These are phyloP conservation scores for Globisporangium radiosum DNA, from an alignment of 352 stramenopile genomes.

Conservation along the genomic window DNA sequence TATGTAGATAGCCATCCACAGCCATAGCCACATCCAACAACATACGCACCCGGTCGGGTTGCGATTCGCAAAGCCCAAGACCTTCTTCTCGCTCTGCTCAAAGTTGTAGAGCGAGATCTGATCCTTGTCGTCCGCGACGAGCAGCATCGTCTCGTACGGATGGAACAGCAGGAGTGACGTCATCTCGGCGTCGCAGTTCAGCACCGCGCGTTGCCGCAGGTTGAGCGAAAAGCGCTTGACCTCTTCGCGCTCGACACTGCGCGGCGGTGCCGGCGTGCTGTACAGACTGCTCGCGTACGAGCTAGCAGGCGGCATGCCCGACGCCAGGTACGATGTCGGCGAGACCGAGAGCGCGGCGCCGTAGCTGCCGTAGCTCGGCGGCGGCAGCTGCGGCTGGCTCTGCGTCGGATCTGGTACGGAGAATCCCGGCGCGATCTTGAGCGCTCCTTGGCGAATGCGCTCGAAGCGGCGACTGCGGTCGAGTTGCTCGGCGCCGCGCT, in stretches of 20 bases:
- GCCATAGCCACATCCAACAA: background rate
- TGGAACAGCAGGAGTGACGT: slow-evolving; percentile 96
- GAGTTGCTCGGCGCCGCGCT: slow-evolving; percentile 60
- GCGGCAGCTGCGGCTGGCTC: background rate
- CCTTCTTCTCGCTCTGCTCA: slow-evolving; percentile 82
- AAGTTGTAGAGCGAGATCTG: slow-evolving; percentile 95
- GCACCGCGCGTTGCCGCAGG: slow-evolving; percentile 86
- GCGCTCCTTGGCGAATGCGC: slow-evolving; percentile 40
- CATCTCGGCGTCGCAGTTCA: slow-evolving; percentile 91
- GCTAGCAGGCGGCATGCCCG: slow-evolving; percentile 16
- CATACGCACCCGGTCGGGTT: slow-evolving; percentile 67
- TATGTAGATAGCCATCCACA: background rate
- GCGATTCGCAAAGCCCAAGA: slow-evolving; percentile 79
- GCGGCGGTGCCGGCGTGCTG: slow-evolving; percentile 17
- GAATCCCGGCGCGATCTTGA: slow-evolving; percentile 65
- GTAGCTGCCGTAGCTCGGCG: slow-evolving; percentile 6
- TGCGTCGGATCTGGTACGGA: slow-evolving; percentile 11
- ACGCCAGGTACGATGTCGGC: slow-evolving; percentile 12
- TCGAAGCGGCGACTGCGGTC: slow-evolving; percentile 61
- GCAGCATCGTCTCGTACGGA: slow-evolving; percentile 90
- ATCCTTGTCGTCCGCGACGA: slow-evolving; percentile 93
- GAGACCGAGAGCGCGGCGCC: slow-evolving; percentile 10
- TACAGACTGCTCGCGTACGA: slow-evolving; percentile 27
- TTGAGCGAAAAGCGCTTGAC: slow-evolving; percentile 79
- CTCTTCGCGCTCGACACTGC: slow-evolving; percentile 46